Evolutionary conservation across 1,284 basidiomycete species (phyloP).

Genomic region (Pterulicium gracile): DNA sequence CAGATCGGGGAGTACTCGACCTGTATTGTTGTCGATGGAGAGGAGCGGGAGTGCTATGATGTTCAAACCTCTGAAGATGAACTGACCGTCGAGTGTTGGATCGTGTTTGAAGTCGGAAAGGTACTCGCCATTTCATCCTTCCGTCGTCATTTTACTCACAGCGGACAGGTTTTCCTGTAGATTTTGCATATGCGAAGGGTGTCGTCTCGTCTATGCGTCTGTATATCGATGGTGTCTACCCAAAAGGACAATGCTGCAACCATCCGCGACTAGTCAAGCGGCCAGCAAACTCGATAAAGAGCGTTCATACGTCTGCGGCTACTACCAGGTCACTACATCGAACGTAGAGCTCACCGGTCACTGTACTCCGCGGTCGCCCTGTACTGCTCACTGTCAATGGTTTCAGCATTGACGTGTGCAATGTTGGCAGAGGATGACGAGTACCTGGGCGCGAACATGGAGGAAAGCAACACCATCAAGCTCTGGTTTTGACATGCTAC

Average conservation of each 20-base stretch:
- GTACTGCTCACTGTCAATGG: background rate
- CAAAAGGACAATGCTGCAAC: background rate
- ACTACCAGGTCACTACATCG: background rate
- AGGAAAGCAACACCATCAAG: background rate
- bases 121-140: slow-evolving; percentile 5
- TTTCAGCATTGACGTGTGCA: background rate
- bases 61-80: slow-evolving; percentile 7
- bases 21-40: background rate
- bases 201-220: too few relatives aligned
- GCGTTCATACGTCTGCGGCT: background rate
- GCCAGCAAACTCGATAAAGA: background rate
- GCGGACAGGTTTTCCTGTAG: too few relatives aligned
- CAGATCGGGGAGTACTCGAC: background rate
- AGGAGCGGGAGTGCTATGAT: slow-evolving; percentile 1
- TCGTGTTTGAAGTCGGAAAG: slow-evolving; percentile 14
- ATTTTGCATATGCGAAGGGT: too few relatives aligned
- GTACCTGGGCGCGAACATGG: background rate
- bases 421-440: background rate
- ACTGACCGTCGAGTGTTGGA: slow-evolving; percentile 11
- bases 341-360: background rate
- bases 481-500: background rate
- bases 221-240: background rate
- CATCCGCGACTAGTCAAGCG: background rate
- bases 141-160: too few relatives aligned
- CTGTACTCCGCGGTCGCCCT: too few relatives aligned